phyloP scores from a whole-genome alignment of 2,329 filamentous ascomycete genomes.

The Nigrograna mackinnonii region DNA sequence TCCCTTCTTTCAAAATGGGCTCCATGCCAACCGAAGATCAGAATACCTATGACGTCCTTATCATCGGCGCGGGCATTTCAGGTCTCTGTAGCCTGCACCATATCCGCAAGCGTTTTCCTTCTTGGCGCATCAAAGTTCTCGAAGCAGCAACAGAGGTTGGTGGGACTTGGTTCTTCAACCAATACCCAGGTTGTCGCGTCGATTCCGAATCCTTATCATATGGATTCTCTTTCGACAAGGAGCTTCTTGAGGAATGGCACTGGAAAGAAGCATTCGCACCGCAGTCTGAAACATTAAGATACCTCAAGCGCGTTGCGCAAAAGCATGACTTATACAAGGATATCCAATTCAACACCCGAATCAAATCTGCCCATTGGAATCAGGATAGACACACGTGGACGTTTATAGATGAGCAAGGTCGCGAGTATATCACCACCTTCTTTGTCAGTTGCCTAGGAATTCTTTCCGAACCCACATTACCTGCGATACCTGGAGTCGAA shows the following conservation, averaged over 20 bases:
- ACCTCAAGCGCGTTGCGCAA: conserved; percentile 28
- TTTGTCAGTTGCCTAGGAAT: conserved; percentile 10
- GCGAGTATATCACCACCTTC: neutral
- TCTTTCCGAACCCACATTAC: conserved; percentile 13
- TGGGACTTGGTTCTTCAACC: conserved; percentile 35
- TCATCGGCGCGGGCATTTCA: conserved; percentile 35
- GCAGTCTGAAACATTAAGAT: conserved; percentile 29
- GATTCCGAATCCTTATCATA: conserved; percentile 38
- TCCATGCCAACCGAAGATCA: neutral
- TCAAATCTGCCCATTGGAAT: conserved; percentile 39
- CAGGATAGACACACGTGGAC: conserved; percentile 9
- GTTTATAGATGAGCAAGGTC: conserved; percentile 2
- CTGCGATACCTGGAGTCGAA: conserved; percentile 49
- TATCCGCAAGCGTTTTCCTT: conserved; percentile 26
- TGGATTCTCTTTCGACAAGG: conserved; percentile 43
- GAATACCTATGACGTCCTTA: conserved; percentile 41
- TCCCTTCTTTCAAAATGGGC: too few relatives aligned
- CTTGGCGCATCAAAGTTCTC: conserved; percentile 21
- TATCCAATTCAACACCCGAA: conserved; percentile 55
- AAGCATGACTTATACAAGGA: conserved; percentile 55
- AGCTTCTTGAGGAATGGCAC: conserved; percentile 42
- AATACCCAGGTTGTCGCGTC: conserved; percentile 37
- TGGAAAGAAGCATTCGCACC: conserved; percentile 18
- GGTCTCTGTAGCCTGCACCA: conserved; percentile 37
- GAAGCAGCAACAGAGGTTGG: conserved; percentile 36